Conservation (phyloP, 495 filamentous ascomycete species). For the Podospora pseudocomata region DNA sequence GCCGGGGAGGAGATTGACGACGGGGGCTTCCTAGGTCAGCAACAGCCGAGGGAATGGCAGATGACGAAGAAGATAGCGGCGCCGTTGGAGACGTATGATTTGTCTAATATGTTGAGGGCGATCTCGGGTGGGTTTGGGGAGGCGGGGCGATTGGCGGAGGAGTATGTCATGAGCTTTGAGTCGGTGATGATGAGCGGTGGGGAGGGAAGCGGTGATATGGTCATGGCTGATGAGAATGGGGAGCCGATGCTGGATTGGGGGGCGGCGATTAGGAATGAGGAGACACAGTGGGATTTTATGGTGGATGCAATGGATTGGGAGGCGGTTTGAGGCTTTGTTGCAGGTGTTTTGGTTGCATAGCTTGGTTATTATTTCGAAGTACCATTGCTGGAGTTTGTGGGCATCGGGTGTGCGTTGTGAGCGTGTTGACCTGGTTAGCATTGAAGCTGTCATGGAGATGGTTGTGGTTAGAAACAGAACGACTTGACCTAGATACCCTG, state of each 20-base stretch:
- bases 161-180: constrained; percentile 19
- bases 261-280: constrained; percentile 35
- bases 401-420: background rate
- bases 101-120: constrained; percentile 50
- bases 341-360: background rate
- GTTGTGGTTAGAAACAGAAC: background rate
- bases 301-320: constrained; percentile 67
- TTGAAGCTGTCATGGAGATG: background rate
- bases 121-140: constrained; percentile 42
- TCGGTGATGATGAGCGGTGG: background rate
- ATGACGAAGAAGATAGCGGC: constrained; percentile 26
- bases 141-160: constrained; percentile 32
- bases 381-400: background rate
- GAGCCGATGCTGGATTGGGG: constrained; percentile 11
- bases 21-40: constrained; percentile 26
- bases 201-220: constrained; percentile 14
- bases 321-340: constrained; percentile 36
- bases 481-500: background rate
- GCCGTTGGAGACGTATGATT: constrained; percentile 52
- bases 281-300: constrained; percentile 56
- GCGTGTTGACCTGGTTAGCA: background rate
- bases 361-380: background rate
- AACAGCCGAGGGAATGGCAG: constrained; percentile 26
- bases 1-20: constrained; percentile 49
- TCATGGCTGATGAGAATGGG: background rate